Evolutionary conservation across 2,329 filamentous ascomycete species (phyloP), one percentile per base, ranked within the genome.

Genomic region (Scytalidium lignicola): DNA sequence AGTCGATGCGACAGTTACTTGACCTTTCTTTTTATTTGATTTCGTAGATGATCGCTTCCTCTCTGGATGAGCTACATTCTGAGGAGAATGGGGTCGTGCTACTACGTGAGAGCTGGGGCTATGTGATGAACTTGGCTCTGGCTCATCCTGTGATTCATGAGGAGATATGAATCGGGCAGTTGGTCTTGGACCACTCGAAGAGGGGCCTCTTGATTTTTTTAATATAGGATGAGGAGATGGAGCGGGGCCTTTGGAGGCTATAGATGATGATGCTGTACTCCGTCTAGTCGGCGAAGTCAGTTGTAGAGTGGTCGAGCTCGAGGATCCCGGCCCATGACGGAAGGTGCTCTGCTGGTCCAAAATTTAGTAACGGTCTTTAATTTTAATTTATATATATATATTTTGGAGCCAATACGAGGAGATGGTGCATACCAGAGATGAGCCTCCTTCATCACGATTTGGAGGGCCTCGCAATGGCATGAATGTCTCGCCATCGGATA

Each of bases 121-220:
- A 19, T 64, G 65, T 5, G 74, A 73, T 3, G 70, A 73, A 28
- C 63, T 64, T n/a, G 67, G 63, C 21, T 69, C 62, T 47, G 53
- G 56, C 48, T 66, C 65, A 40, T 72, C 70, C 44, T 70, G 71
- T 26, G 75, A 76, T 23, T 69, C 71, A 26, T 73, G 72, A 2
- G 79, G 79, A 15, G 77, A 78, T 7, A 75, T 73, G 56, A 83
- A 83, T n/a, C 79, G 75, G 47, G 80, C 79, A 8, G 78, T 82
- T n/a, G 78, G 79, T 18, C 76, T 72, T 12, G 77, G 74, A 4
- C 77, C 76, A 15, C 71, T 73, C 18, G 68, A 65, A 23, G 78
- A 78, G 49, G 77, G 76, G 13, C 74, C 74, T 57, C 76, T 72
- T 41, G 73, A 67, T 62, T 83, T 83, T 61, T 82, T 83, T 51